Evolutionary conservation across 768 basidiomycete species (phyloP), one percentile per base, ranked within the genome.

Genomic region (Lactarius hengduanensis): DNA sequence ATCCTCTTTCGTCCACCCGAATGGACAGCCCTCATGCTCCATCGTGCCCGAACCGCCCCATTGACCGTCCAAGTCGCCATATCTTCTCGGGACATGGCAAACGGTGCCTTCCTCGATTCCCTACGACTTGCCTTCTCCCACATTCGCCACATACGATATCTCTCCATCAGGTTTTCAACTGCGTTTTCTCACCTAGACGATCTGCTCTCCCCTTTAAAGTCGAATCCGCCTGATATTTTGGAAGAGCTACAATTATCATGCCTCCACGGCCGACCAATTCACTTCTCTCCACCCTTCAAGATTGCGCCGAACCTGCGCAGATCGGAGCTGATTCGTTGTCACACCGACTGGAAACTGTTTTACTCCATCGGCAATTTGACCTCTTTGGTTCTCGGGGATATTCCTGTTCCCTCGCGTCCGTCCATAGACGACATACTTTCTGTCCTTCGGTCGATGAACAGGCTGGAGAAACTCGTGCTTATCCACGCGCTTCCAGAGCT

Each of bases 11-110:
- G 5, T 13, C 68, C 68, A 4, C 61, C 68, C 1, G 45, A 67
- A n/a, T 67, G 65, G 65, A 59, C 68, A 18, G 16, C 65, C 36
- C 2, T 62, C 26, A 69, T 69, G 68, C 61, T 69, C 57, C 47
- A 62, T 22, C 68, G 68, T 20, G 40, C 65, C 22, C n/a, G 53
- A 45, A 54, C 57, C 9, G 68, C 65, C 43, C 68, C 68, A 5
- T 36, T 69, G 28, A 62, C 57, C 6, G 61, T 69, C 20, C 2
- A n/a, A n/a, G 15, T 67, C 34, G 11, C 20, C 22, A 26, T 67
- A 34, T 2, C 18, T 8, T 18, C 20, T 20, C 9, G 20, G 4
- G 15, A 40, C 47, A 7, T 40, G 41, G n/a, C 41, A 26, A 8
- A 62, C n/a, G 7, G 32, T 15, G 53, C 28, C 40, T 63, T 63